Evolutionary conservation across 495 filamentous ascomycete species (phyloP).

Genomic region (Penicillium angulare): DNA sequence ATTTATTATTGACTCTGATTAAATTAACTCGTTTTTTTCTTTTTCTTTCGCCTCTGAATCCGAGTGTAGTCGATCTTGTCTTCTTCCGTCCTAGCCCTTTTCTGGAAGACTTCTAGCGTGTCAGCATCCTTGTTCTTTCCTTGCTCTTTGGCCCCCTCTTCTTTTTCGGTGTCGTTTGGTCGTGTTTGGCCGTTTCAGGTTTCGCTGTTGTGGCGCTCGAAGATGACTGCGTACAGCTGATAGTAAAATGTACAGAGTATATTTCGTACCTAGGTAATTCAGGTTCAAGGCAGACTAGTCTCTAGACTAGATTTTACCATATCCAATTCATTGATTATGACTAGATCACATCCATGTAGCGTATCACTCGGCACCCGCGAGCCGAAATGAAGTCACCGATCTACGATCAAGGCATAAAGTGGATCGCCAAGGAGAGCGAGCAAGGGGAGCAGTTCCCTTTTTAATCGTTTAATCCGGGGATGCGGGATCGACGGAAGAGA

Average conservation of each 20-base stretch:
- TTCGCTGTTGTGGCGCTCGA: not conserved
- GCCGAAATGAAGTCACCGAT: slow-evolving; percentile 5
- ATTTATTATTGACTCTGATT: too few species aligned
- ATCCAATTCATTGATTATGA: too few species aligned
- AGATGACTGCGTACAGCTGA: not conserved
- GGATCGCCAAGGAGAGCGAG: not conserved
- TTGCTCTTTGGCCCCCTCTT: not conserved
- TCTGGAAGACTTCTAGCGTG: slow-evolving; percentile 30
- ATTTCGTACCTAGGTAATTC: not conserved
- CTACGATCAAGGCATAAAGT: not conserved
- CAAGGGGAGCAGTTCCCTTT: too few species aligned
- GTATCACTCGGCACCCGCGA: not conserved
- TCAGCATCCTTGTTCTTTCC: slow-evolving; percentile 4
- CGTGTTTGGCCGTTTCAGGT: slow-evolving; percentile 1
- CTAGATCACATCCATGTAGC: not conserved
- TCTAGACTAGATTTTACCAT: too few species aligned
- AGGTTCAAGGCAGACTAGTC: too few species aligned
- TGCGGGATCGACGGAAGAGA: not conserved
- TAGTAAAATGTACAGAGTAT: not conserved
- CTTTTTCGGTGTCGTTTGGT: not conserved
- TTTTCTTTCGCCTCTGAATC: not conserved
- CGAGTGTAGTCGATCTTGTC: slow-evolving; percentile 8
- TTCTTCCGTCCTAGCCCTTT: slow-evolving; percentile 7
- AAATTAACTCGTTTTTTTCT: not conserved
- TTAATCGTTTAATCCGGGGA: too few species aligned